Base-by-base conservation (phyloP, 75 land plant genomes). In the Sequoiadendron giganteum region DNA sequence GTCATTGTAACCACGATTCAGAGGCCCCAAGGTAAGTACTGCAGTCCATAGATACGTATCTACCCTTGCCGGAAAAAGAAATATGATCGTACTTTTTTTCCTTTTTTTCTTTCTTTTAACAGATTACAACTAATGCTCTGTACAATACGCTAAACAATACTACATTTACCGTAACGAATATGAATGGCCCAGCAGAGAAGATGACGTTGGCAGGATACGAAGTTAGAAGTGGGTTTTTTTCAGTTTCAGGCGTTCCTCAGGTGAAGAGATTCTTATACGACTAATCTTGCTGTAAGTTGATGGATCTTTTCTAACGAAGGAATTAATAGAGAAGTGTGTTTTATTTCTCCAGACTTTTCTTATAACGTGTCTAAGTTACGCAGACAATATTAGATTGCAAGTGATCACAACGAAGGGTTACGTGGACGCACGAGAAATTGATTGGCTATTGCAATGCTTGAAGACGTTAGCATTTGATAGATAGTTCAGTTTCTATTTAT, bases 181-280 rank as follows among this genome's bases (percentile, higher is more conserved):
- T 97, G 36, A 86, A 90, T 56, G 98, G 98, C 3, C 96, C 98
- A 0, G 28, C 16, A 4, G 98, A 97, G 78, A 90, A 92, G 68
- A 84, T 97, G 13, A 84, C 82, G 73, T 92, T 95, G 43, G 85
- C 58, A 85, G 96, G 93, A 36, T 34, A 76, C 39, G 13, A 0
- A n/a, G 39, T 76, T 38, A 76, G 34, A 38, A 14, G 40, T 0
- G 36, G 36, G 3, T 76, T 3, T 34, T 32, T 76, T 6, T 76
- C 79, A 0, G 39, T 14, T 14, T 75, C 78, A 13, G 39, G 39
- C 15, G 3, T 34, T 0, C 78, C 78, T 34, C 34, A 75, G 78
- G 78, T 75, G 38, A 76, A 32, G 6, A 15, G 32, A 76, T 14
- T 14, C 14, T 13, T 16, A 76, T 1, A 34, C 30, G 11, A 11